Evolutionary conservation across 2,329 filamentous ascomycete species (phyloP), one percentile per base, ranked within the genome.

Genomic region (Fusarium irregulare): DNA sequence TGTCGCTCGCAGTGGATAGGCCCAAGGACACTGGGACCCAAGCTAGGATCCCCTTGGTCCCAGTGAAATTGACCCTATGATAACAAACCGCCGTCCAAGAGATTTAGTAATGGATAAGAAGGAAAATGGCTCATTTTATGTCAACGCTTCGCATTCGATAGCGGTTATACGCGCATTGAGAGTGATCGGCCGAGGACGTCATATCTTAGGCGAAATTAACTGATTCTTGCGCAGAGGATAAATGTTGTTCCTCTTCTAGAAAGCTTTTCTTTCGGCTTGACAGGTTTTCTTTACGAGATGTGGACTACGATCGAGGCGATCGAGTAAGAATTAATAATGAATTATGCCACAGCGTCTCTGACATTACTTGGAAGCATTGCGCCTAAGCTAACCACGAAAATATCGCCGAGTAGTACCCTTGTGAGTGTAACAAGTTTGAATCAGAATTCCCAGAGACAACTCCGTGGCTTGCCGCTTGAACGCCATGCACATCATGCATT

Each of bases 31-130:
- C 21, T 23, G 21, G 21, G 21, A 20, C n/a, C 48, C 9, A 16
- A 27, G 32, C 48, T 41, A 41, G 48, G 48, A 27, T 20, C 48
- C 32, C 23, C 32, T 51, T 40, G 32, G 48, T 51, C 48, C 48
- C 48, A 20, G 48, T 51, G 48, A 41, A 51, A 51, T 51, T 51
- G 48, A 27, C 48, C 32, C 48, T 51, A 51, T 51, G 23, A 40
- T 34, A 51, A 40, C 32, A 27, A 46, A n/a, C 44, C 44, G 25
- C 44, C 18, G 4, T 20, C 23, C 32, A 51, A 37, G 18, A 27
- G 34, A 27, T 51, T 41, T 50, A 16, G 47, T 49, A 34, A 49
- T 49, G 47, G 14, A 23, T 34, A 49, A 49, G 8, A 20, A 20
- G 25, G 32, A 40, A 27, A 40, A 40, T 40, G n/a, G 23, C 48